phyloP scores from a whole-genome alignment of 305 asterid genomes.

The Withania somnifera region DNA sequence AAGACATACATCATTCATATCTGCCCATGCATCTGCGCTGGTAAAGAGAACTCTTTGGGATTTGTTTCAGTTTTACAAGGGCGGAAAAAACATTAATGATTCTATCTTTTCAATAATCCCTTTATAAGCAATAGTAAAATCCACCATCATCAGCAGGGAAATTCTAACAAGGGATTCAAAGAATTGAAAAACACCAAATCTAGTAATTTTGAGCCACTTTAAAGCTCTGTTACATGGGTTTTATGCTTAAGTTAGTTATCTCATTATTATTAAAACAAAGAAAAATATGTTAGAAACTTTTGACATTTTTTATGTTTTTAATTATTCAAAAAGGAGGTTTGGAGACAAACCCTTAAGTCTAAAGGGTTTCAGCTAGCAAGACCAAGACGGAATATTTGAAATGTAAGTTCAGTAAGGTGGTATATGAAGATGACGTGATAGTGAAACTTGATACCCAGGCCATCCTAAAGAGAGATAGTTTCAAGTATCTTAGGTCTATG shows the following conservation, averaged over 20 bases:
- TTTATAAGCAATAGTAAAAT: not conserved
- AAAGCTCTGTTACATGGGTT: not conserved
- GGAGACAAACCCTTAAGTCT: no score
- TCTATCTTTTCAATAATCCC: not conserved
- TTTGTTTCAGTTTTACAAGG: not conserved
- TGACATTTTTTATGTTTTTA: not conserved
- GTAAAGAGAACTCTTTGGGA: not conserved
- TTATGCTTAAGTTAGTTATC: not conserved
- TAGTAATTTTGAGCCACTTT: not conserved
- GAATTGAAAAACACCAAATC: not conserved
- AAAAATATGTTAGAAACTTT: not conserved
- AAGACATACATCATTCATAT: not conserved
- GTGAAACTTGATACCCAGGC: no score
- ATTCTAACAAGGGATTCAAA: not conserved
- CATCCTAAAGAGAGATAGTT: no score
- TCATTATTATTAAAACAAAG: not conserved
- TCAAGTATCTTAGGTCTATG: no score
- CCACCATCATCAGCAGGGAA: not conserved
- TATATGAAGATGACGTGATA: no score
- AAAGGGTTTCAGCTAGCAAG: no score
- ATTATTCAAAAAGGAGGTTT: no score
- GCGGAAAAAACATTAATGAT: not conserved
- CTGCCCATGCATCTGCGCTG: not conserved
- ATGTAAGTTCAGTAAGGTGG: no score
- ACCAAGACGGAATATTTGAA: no score